These are phyloP conservation scores for Talaromyces ruber DNA, from an alignment of 495 filamentous ascomycete genomes.

Conservation along the genomic window DNA sequence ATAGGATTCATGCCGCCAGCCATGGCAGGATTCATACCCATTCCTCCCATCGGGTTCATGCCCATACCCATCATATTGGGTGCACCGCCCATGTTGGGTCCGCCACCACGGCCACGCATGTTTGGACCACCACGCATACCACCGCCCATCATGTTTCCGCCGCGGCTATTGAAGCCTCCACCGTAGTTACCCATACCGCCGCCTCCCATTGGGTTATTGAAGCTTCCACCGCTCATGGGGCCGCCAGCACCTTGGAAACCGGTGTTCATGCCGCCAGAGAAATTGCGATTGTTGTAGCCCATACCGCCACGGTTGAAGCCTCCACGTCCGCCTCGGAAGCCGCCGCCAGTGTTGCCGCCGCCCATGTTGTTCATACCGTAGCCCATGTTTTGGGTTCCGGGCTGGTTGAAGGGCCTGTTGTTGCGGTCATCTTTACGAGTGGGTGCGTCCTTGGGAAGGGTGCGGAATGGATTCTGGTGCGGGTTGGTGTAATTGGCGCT, in stretches of 20 bases:
- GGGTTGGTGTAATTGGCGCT: slow-evolving; percentile 69
- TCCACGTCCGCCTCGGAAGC: slow-evolving; percentile 42
- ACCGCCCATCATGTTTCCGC: slow-evolving; percentile 56
- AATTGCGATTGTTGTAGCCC: slow-evolving; percentile 40
- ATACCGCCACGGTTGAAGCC: slow-evolving; percentile 40
- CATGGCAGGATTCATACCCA: slow-evolving; percentile 54
- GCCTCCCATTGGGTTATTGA: slow-evolving; percentile 37
- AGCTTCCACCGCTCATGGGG: slow-evolving; percentile 57
- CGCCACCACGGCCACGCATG: slow-evolving; percentile 66
- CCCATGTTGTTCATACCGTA: slow-evolving; percentile 30
- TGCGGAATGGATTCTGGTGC: slow-evolving; percentile 78
- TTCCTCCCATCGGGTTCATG: slow-evolving; percentile 48
- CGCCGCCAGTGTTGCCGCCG: slow-evolving; percentile 19
- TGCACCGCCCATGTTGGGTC: slow-evolving; percentile 45
- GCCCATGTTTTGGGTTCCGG: slow-evolving; percentile 26
- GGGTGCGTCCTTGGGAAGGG: slow-evolving; percentile 84
- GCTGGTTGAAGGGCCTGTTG: slow-evolving; percentile 21
- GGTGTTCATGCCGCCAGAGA: slow-evolving; percentile 30
- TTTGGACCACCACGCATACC: slow-evolving; percentile 59
- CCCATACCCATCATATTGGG: slow-evolving; percentile 46
- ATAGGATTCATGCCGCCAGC: slow-evolving; percentile 42
- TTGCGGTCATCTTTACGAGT: slow-evolving; percentile 56
- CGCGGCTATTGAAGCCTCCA: slow-evolving; percentile 51
- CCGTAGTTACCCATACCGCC: slow-evolving; percentile 46
- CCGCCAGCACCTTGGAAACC: slow-evolving; percentile 29